A percentile compares a stretch with the other conserved stretches of the same genome.
Conservation (phyloP, 306 rosid genomes). For the Benincasa hispida region DNA sequence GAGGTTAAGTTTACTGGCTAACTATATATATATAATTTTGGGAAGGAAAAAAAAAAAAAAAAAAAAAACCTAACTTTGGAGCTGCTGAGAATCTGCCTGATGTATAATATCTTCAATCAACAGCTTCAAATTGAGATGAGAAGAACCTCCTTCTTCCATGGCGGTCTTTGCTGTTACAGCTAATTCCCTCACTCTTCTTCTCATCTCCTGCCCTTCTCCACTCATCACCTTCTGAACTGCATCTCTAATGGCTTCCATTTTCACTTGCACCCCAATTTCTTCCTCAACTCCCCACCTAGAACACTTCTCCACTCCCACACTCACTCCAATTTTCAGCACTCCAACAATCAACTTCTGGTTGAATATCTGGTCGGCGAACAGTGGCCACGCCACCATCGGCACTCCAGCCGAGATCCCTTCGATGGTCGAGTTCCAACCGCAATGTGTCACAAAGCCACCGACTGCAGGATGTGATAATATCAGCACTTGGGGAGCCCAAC, state of each 20-base stretch:
- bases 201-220: conserved; percentile 27
- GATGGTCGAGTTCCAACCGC: conserved; percentile 60
- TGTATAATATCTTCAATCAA: conserved; percentile 27
- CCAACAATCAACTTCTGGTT: conserved; percentile 34
- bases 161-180: conserved; percentile 29
- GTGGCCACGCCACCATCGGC: conserved; percentile 54
- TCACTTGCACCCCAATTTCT: conserved; percentile 29
- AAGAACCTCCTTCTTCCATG: conserved; percentile 52
- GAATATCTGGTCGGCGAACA: conserved; percentile 39
- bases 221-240: conserved; percentile 32
- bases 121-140: conserved; percentile 20
- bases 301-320: conserved; percentile 28
- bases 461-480: conserved; percentile 18
- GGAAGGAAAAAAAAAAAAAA: too few species aligned
- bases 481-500: conserved; percentile 21
- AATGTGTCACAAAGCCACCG: conserved; percentile 56
- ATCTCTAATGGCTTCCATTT: conserved; percentile 19
- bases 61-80: too few species aligned
- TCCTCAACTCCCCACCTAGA: conserved; percentile 31
- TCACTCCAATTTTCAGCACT: conserved; percentile 25
- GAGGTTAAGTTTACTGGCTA: too few species aligned
- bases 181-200: conserved; percentile 23
- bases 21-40: too few species aligned
- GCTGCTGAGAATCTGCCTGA: background rate
- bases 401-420: conserved; percentile 39